Conservation (phyloP, 1,139 yeast species). For the Nakaseomyces delphensis region DNA sequence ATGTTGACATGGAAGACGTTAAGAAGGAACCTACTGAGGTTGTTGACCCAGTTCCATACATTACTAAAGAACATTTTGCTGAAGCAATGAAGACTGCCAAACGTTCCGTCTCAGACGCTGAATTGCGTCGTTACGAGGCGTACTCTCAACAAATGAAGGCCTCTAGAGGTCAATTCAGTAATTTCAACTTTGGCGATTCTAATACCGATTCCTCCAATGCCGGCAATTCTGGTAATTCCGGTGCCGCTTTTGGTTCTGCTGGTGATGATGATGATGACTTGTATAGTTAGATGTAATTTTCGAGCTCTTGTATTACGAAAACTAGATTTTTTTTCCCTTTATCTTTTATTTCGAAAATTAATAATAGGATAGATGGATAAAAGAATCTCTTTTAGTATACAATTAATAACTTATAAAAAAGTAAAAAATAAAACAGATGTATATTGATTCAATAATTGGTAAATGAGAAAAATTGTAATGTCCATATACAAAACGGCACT, state of each 20-base stretch:
- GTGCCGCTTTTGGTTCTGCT: conserved; percentile 46
- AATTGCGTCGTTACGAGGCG: conserved; percentile 96
- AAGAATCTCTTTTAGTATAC: too few species aligned
- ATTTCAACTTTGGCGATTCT: conserved; percentile 59
- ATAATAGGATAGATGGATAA: neutral
- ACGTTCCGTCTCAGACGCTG: conserved; percentile 94
- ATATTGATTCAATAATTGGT: neutral
- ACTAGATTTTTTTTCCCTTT: neutral
- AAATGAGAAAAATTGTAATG: neutral
- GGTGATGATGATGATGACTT: conserved; percentile 93
- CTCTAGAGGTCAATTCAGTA: conserved; percentile 84
- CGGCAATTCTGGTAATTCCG: conserved; percentile 13
- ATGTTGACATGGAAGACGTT: conserved; percentile 55
- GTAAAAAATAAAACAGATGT: neutral
- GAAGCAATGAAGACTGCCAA: conserved; percentile 99
- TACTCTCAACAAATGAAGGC: conserved; percentile 95
- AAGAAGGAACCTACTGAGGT: conserved; percentile 47
- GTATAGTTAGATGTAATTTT: conserved; percentile 50
- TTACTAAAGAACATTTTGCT: conserved; percentile 87
- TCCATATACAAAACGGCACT: too few species aligned
- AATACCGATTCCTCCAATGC: conserved; percentile 32
- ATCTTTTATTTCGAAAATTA: neutral
- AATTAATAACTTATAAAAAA: neutral
- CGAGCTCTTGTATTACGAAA: neutral
- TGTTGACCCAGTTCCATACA: conserved; percentile 91